Evolutionary conservation across 2,329 filamentous ascomycete genomes (phyloP), one percentile per base, ranked within the genome.

Genomic region (Diaporthe vaccinii): DNA sequence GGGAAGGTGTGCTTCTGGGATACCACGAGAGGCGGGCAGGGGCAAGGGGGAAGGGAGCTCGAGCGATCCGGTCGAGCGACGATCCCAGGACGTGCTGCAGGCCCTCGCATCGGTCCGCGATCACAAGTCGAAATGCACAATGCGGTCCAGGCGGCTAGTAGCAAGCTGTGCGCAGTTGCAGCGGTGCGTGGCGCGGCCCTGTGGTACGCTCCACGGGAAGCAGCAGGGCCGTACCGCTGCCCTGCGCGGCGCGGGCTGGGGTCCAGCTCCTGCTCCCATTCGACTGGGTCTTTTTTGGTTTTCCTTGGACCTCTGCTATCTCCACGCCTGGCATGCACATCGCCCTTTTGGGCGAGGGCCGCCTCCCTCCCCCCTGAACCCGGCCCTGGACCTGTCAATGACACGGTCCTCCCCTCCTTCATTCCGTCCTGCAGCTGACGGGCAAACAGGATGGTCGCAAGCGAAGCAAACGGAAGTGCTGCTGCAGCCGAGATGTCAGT

Each of bases 81-180:
- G 70, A 73, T 65, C 58, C 58, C 34, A 73, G 61, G 41, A 68
- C 36, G 41, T 44, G 72, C 61, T 74, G 72, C 72, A 74, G 51
- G 51, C 49, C 61, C 61, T 74, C 72, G 72, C 72, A 70, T 74
- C 72, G 72, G 72, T 74, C 72, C 72, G 72, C 72, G 62, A 65
- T 73, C 70, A 73, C 70, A 73, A 65, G 70, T 65, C 46, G 49
- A 69, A 74, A 69, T 46, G 61, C 72, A 73, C 58, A 73, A 73
- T 73, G 61, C 53, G 59, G 72, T 61, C 61, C 61, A 46, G 61
- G 34, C 61, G 41, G 59, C 41, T 46, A 57, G 46, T 44, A 65
- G 41, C 17, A 67, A 67, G 49, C 41, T 62, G 46, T 57, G 61
- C 39, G 44, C 51, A 55, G 59, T 68, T 28, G 46, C 72, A 49